Evolutionary conservation across 2,329 filamentous ascomycete species (phyloP).

Genomic region (Phaeosphaeriaceae sp.): DNA sequence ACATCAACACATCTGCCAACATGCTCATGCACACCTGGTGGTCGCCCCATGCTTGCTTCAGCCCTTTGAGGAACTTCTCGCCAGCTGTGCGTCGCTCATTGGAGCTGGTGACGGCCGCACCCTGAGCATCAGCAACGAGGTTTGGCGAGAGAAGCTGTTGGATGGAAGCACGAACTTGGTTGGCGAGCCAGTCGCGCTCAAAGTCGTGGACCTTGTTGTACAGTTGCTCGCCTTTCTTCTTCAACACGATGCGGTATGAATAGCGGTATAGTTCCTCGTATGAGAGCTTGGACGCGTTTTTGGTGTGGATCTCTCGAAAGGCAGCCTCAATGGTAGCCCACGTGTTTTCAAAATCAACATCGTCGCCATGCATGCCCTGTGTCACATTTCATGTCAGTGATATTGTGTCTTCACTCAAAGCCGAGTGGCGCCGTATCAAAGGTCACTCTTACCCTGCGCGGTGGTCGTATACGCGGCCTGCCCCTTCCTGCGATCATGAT

Average conservation of each 20-base stretch:
- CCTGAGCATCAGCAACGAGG: constrained; percentile 63
- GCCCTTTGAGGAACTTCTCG: constrained; percentile 78
- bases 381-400: constrained; percentile 11
- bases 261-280: constrained; percentile 96
- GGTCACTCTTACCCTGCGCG: constrained; percentile 66
- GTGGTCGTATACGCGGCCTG: constrained; percentile 69
- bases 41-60: constrained; percentile 83
- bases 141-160: constrained; percentile 72
- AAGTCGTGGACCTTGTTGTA: constrained; percentile 82
- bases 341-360: constrained; percentile 81
- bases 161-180: constrained; percentile 74
- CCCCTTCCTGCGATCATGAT: constrained; percentile 62
- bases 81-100: constrained; percentile 81
- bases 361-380: constrained; percentile 66
- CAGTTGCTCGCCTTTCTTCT: constrained; percentile 81
- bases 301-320: constrained; percentile 85
- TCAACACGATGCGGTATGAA: constrained; percentile 90
- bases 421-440: neutral
- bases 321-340: constrained; percentile 81
- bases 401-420: neutral
- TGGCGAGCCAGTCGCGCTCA: constrained; percentile 80
- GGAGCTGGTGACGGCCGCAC: constrained; percentile 63
- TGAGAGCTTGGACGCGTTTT: constrained; percentile 86
- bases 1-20: constrained; percentile 96
- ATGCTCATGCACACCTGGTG: constrained; percentile 95